Evolutionary conservation across 2,329 filamentous ascomycete genomes (phyloP), one percentile per base, ranked within the genome.

Genomic region (Colletotrichum godetiae): DNA sequence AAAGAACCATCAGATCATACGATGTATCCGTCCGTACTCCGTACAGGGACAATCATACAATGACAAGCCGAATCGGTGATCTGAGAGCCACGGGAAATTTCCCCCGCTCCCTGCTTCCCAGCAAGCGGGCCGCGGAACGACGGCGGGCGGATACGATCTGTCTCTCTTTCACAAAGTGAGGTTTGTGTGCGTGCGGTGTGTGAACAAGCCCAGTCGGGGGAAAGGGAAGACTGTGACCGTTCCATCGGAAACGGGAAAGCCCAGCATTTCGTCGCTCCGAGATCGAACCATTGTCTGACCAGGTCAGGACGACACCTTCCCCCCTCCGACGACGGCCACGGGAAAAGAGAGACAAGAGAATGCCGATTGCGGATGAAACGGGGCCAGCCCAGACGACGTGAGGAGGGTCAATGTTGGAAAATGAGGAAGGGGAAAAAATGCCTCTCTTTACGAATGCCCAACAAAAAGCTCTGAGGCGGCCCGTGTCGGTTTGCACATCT

Each of bases 131-230:
- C 58, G 69, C 52, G 65, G 57, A 66, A 68, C 22, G 29, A 68
- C 35, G 64, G 57, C 69, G 65, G 58, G 65, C 69, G 65, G 58
- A 67, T 72, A 68, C 57, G 58, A 68, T 68, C 58, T 65, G 15
- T 35, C 46, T 35, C 59, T 65, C 31, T 35, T 56, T 49, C 66
- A 37, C 49, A 49, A 63, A 64, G 59, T 19, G 46, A 49, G 31
- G 11, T 53, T 31, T 42, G 12, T 42, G 37, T 42, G 37, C 5
- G 27, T 27, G 27, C 27, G 27, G 27, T 27, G 27, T 27, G 46
- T 35, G 33, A 55, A 55, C 22, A 29, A n/a, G 27, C 37, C 37
- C 42, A 49, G 42, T 19, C 42, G 42, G 42, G 42, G 27, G 19
- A 31, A 46, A 42, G n/a, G 49, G 63, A 42, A 62, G 33, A 15